A percentile compares a stretch with the other conserved stretches of the same genome.
phyloP scores from a whole-genome alignment of 176 grass and related monocot species.

The Musa itinerans region DNA sequence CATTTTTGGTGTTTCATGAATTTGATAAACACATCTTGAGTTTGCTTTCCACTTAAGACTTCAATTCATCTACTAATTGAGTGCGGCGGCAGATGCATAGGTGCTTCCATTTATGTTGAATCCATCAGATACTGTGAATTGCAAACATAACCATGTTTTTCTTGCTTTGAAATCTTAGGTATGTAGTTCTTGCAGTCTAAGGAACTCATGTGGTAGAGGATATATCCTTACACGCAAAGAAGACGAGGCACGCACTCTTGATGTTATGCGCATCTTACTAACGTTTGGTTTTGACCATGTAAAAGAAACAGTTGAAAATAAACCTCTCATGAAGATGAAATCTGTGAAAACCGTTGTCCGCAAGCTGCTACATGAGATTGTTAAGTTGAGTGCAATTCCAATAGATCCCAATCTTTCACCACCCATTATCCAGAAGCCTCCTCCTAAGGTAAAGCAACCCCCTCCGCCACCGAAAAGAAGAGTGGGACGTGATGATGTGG shows the following conservation, averaged over 20 bases:
- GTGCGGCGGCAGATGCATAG: not conserved
- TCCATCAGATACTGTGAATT: slow-evolving; percentile 2
- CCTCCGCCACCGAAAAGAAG: slow-evolving; percentile 75
- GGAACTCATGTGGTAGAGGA: slow-evolving; percentile 58
- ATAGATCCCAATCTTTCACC: slow-evolving; percentile 85
- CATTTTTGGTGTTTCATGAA: not conserved
- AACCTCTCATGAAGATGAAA: slow-evolving; percentile 62
- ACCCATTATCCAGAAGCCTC: slow-evolving; percentile 57
- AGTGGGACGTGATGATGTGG: slow-evolving; percentile 91
- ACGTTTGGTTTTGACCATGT: slow-evolving; percentile 76
- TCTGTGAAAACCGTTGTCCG: slow-evolving; percentile 60
- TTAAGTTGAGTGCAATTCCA: slow-evolving; percentile 64
- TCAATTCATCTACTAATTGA: not conserved
- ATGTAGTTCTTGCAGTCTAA: slow-evolving; percentile 80
- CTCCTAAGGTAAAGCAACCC: slow-evolving; percentile 81
- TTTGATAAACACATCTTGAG: not conserved
- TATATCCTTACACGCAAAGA: slow-evolving; percentile 95
- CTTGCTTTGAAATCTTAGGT: slow-evolving; percentile 50
- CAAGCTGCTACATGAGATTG: slow-evolving; percentile 79
- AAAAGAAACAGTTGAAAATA: slow-evolving; percentile 81
- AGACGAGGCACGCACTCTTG: slow-evolving; percentile 85
- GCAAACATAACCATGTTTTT: slow-evolving; percentile 18
- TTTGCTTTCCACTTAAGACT: not conserved
- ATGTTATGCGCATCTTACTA: slow-evolving; percentile 79
- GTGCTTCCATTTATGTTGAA: not conserved